Conservation (phyloP, 495 filamentous ascomycete genomes). For the Massariosphaeria phaeospora region DNA sequence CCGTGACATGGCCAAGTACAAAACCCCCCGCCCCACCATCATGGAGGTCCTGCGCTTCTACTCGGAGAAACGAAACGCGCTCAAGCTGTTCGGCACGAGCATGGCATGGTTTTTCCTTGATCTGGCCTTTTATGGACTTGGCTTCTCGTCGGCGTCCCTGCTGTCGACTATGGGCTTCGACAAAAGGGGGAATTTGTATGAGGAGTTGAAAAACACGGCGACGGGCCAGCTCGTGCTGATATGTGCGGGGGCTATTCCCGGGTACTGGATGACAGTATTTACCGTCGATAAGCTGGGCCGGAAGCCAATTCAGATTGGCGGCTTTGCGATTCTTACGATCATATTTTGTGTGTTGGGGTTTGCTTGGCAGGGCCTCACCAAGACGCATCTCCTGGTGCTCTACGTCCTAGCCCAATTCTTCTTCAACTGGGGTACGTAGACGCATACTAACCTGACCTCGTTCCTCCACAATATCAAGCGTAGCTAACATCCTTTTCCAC, state of each 20-base stretch:
- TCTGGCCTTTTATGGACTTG: constrained; percentile 73
- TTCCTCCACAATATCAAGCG: background rate
- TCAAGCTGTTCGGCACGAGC: constrained; percentile 69
- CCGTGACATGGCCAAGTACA: constrained; percentile 47
- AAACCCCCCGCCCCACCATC: constrained; percentile 51
- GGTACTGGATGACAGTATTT: constrained; percentile 42
- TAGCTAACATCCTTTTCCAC: constrained; percentile 2
- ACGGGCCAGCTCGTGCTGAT: constrained; percentile 40
- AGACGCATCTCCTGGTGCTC: constrained; percentile 56
- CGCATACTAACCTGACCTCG: too few relatives aligned
- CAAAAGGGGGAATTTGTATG: constrained; percentile 44
- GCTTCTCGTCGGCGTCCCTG: constrained; percentile 60
- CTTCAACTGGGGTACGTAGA: constrained; percentile 68
- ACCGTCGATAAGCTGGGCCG: constrained; percentile 37
- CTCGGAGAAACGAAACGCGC: constrained; percentile 58
- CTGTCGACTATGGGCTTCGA: constrained; percentile 64
- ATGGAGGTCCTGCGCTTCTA: constrained; percentile 57
- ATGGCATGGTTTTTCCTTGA: constrained; percentile 78
- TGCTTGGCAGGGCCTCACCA: constrained; percentile 32
- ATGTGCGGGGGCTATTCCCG: constrained; percentile 39
- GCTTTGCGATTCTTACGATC: constrained; percentile 38
- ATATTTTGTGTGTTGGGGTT: constrained; percentile 38
- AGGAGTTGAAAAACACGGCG: constrained; percentile 32
- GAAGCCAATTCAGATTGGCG: constrained; percentile 37
- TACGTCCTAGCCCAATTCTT: constrained; percentile 82